Evolutionary conservation across 306 rosid genomes (phyloP), one percentile per base, ranked within the genome.

Genomic region (Cucurbita ficifolia): DNA sequence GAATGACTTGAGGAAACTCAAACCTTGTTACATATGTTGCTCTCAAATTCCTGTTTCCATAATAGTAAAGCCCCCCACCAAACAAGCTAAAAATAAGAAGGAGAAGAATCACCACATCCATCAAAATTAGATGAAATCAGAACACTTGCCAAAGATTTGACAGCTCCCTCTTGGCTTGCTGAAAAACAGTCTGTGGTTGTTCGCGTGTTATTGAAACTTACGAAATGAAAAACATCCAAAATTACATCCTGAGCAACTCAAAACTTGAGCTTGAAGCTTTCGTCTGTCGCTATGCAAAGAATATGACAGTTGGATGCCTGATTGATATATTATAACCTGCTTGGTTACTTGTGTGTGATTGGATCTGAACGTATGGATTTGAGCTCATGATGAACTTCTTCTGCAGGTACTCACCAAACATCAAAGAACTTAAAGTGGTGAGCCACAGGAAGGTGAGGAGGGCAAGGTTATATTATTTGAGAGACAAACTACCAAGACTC

Each of bases 401-500:
- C 19, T 75, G 73, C 87, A 94, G 98, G 71, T 94, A 94, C 87
- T 94, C 97, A 11, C 99, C 97, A 62, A 91, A 88, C 83, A 89
- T 94, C 76, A 94, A 91, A 83, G 97, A 91, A 82, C 49, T 94
- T 53, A 94, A 75, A 80, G 96, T 94, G 51, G 78, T 91, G 12
- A 87, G 5, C 43, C 97, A 91, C 84, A 88, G 99, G 68, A 89
- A 91, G 82, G 99, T 94, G 50, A 80, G 99, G 83, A 87, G 96
- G 79, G 99, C 99, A 19, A 91, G 90, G 73, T 70, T 89, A 81
- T 89, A 94, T 80, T 94, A 87, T 83, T 81, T 91, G 75, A 86
- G 97, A 80, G 91, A 94, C 86, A 91, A 94, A 83, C 99, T 91
- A 80, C 99, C 99, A 33, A 91, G 96, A 81, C 83, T 94, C 54